phyloP scores from a whole-genome alignment of 192 early-diverging fungal species.

The Gonapodya prolifera region DNA sequence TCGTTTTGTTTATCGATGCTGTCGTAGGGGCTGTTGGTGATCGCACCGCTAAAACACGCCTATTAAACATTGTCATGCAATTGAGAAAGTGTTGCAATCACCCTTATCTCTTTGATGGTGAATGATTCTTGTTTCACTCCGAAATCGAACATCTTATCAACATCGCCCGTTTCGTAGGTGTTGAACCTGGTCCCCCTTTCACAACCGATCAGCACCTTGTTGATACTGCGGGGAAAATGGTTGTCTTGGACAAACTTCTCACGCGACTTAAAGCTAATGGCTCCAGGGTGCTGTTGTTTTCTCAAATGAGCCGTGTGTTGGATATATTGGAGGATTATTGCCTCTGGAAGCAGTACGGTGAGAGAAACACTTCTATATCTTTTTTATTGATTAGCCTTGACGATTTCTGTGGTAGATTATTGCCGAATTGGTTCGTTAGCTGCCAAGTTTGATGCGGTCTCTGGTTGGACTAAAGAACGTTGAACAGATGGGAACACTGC shows the following conservation, averaged over 20 bases:
- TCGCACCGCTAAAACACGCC: slow-evolving; percentile 60
- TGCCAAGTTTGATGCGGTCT: no score
- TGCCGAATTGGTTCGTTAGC: slow-evolving; percentile 95
- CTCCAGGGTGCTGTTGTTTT: slow-evolving; percentile 90
- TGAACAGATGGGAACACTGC: slow-evolving; percentile 92
- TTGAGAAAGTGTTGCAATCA: slow-evolving; percentile 72
- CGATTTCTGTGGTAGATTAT: slow-evolving; percentile 36
- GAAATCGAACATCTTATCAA: neutral
- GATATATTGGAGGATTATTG: slow-evolving; percentile 99
- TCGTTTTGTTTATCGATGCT: neutral
- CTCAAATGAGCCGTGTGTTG: slow-evolving; percentile 96
- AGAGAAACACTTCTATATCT: neutral
- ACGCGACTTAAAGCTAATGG: slow-evolving; percentile 67
- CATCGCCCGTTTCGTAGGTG: no score
- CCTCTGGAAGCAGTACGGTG: slow-evolving; percentile 70
- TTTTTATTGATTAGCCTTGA: neutral
- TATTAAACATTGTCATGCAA: slow-evolving; percentile 95
- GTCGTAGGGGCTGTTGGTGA: slow-evolving; percentile 43
- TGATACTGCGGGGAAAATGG: slow-evolving; percentile 89
- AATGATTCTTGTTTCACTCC: neutral
- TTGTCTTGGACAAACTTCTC: slow-evolving; percentile 81
- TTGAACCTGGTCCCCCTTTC: slow-evolving; percentile 89
- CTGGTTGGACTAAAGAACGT: no score
- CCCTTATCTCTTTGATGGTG: slow-evolving; percentile 80
- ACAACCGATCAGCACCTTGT: slow-evolving; percentile 95